Base-by-base conservation (phyloP, 768 basidiomycete species). In the Saitozyma sp. region DNA sequence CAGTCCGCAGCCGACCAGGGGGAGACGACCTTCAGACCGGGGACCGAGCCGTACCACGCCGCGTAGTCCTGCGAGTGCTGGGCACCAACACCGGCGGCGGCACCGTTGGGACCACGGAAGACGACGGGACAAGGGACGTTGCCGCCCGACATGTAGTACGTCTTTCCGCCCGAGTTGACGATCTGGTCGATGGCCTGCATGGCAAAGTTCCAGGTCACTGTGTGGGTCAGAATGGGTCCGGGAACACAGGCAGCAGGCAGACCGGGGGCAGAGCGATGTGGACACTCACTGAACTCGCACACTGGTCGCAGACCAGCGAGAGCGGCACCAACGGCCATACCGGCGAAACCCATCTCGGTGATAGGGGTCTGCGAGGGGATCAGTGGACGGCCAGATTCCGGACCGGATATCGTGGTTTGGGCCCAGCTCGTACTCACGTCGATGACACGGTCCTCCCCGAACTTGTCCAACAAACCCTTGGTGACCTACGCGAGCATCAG, bases 81-180 rank as follows among this genome's bases (percentile, higher is more conserved):
- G 20, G 95, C 95, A 48, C 72, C 96, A 46, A 99, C 96, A 85
- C 96, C 96, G 55, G 94, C 81, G 54, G 96, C 96, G 54, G 96
- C 96, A 79, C 96, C 96, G 80, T 99, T 99, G 65, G 96, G 96
- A 56, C 96, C 96, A 82, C 96, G 92, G 89, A 99, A 99, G 58
- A 97, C 95, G 66, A 99, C 91, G 20, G 96, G 93, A 83, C 95
- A 98, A 10, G 93, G 91, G 16, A 97, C 94, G 75, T 93, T 97
- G 67, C 96, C 96, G 62, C 96, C 96, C 45, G 96, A 98, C 96
- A 99, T 99, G 86, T 99, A 99, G 82, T 97, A 94, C 5, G 96
- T 99, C 84, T 98, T 99, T 64, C 92, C 96, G 59, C 90, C 96
- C n/a, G 96, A 98, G 85, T 99, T 99, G 81, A 99, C 92, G 66